Base-by-base conservation (phyloP, 306 rosid genomes). In the Phaseolus lunatus region DNA sequence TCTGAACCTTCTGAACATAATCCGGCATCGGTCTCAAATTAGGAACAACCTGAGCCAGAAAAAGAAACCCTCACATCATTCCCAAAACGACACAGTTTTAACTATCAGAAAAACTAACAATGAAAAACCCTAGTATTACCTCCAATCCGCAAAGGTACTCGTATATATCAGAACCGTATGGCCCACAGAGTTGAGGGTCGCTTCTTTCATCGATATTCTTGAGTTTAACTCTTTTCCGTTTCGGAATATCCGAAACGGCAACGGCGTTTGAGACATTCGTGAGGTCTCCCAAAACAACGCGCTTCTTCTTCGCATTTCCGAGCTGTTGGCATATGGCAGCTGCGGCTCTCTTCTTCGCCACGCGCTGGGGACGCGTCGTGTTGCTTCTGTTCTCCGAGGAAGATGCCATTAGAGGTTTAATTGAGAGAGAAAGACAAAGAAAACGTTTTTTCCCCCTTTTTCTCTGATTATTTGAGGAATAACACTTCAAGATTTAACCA, bases 211-310 rank as follows among this genome's bases (percentile, higher is more conserved):
- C 86, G 52, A 16, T 37, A 31, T 26, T 29, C 61, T 37, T 37
- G 43, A 37, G 43, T 8, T 37, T 37, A 37, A 37, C 43, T 9
- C 2, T 37, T 37, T 1, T 37, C 43, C 11, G 43, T 37, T 37
- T 37, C 43, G 9, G 43, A 37, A 9, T 7, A 2, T 37, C 43
- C 43, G 43, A 37, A 37, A 37, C 11, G 43, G 11, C 43, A 37
- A 37, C 10, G 65, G 52, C 73, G 72, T 76, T 83, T 10, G 84
- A 35, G 29, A 81, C 16, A 19, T 89, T 88, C 0, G 92, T 73
- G 16, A 95, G 77, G 49, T 95, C 96, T 5, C 96, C 91, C 19
- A 95, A 79, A 26, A 83, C 96, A 16, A 85, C 90, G n/a, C 98
- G 91, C 85, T 77, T 90, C 82, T 74, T 95, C 4, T 31, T 39